Conservation (phyloP, 441 rosid species). For the Isatis lusitanica region DNA sequence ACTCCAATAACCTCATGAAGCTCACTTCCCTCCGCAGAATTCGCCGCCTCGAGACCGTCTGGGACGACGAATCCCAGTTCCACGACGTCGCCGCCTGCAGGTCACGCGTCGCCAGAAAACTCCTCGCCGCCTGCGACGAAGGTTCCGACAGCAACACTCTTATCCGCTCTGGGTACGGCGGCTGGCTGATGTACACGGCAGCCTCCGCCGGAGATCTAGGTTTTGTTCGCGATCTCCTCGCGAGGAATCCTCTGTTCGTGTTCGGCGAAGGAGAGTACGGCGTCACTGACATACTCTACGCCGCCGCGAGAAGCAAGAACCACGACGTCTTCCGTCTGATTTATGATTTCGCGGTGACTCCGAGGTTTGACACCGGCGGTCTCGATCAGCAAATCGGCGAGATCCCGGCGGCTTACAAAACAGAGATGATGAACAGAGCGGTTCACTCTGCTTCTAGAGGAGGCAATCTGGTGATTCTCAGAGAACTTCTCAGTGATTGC, state of each 20-base stretch:
- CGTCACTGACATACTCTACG: constrained; percentile 78
- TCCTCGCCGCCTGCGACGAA: constrained; percentile 61
- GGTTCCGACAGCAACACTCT: constrained; percentile 54
- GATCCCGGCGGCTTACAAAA: constrained; percentile 57
- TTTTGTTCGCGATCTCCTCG: constrained; percentile 64
- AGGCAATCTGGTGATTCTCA: constrained; percentile 60
- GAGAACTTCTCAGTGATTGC: constrained; percentile 55
- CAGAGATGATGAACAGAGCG: constrained; percentile 82
- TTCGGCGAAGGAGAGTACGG: constrained; percentile 95
- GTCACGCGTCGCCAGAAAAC: constrained; percentile 65
- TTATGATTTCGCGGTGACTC: constrained; percentile 64
- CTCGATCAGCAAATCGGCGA: constrained; percentile 59
- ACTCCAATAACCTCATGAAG: constrained; percentile 77
- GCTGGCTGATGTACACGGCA: constrained; percentile 88
- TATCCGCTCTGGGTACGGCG: constrained; percentile 69
- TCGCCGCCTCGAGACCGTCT: constrained; percentile 87
- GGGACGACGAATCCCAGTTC: constrained; percentile 80
- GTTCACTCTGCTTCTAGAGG: constrained; percentile 88
- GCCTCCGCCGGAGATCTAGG: constrained; percentile 81
- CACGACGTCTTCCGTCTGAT: constrained; percentile 59
- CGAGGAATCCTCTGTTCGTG: constrained; percentile 67
- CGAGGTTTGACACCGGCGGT: constrained; percentile 62
- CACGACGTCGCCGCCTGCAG: constrained; percentile 73
- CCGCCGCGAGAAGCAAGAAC: constrained; percentile 77
- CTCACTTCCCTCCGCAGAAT: constrained; percentile 87